A percentile compares a stretch with the other conserved stretches of the same genome.
These are phyloP conservation scores for Hura crepitans DNA, from an alignment of 441 rosid species.

Conservation along the genomic window DNA sequence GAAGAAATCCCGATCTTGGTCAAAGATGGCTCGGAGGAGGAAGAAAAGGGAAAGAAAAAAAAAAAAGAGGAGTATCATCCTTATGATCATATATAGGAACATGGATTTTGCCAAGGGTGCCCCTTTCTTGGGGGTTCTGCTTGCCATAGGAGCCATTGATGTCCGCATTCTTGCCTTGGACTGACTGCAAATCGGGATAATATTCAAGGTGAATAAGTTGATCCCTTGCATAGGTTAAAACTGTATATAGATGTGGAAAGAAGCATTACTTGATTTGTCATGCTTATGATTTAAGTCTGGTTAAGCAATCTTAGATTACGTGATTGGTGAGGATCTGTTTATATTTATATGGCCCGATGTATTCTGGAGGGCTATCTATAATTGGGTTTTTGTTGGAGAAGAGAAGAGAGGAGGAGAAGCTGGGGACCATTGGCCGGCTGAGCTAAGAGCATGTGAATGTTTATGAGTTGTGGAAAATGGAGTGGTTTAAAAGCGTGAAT, in stretches of 20 bases:
- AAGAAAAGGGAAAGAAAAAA: slow-evolving; percentile 14
- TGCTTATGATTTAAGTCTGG: slow-evolving; percentile 18
- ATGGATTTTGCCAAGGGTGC: slow-evolving; percentile 27
- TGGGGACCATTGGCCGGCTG: slow-evolving; percentile 16
- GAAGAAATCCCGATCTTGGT: slow-evolving; percentile 31
- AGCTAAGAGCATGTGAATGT: slow-evolving; percentile 21
- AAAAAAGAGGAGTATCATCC: slow-evolving; percentile 7
- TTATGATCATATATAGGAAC: slow-evolving; percentile 24
- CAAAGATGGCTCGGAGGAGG: slow-evolving; percentile 29
- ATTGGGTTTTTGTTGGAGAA: slow-evolving; percentile 10
- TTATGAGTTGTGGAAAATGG: slow-evolving; percentile 18
- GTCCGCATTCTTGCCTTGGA: slow-evolving; percentile 31
- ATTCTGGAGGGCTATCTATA: slow-evolving; percentile 24
- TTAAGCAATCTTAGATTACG: slow-evolving; percentile 23
- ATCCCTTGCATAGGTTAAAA: slow-evolving; percentile 26
- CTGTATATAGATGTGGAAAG: slow-evolving; percentile 35
- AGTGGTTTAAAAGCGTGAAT: slow-evolving; percentile 20
- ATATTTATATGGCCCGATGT: slow-evolving; percentile 28
- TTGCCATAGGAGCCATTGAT: slow-evolving; percentile 21
- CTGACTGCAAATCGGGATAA: slow-evolving; percentile 22
- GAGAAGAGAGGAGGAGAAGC: slow-evolving; percentile 14
- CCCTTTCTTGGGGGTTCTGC: slow-evolving; percentile 22
- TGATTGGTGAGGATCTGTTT: slow-evolving; percentile 31
- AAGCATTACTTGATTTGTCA: slow-evolving; percentile 19
- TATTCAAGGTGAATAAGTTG: slow-evolving; percentile 26